A percentile compares a stretch with the other conserved stretches of the same genome.
Conservation (phyloP, 1,284 basidiomycete genomes). For the Pterulicium gracile region DNA sequence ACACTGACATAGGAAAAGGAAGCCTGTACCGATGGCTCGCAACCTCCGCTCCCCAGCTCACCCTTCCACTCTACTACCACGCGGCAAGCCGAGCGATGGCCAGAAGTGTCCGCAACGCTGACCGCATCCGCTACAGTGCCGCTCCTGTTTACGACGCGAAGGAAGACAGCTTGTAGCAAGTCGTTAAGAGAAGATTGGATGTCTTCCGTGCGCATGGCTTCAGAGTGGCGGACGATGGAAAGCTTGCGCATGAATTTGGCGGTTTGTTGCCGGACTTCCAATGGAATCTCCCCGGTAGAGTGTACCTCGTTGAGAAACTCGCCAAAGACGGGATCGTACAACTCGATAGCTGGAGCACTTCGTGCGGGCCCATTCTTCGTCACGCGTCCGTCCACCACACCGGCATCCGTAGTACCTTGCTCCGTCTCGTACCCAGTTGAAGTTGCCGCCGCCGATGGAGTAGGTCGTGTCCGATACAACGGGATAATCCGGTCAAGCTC, state of each 20-base stretch:
- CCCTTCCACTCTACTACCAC: constrained; percentile 6
- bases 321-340: constrained; percentile 9
- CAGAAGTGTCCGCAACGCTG: background rate
- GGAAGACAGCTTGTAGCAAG: too few relatives aligned
- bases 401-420: too few relatives aligned
- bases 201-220: background rate
- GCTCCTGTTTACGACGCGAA: too few relatives aligned
- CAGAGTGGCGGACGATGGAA: constrained; percentile 5
- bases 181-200: too few relatives aligned
- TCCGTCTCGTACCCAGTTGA: too few relatives aligned
- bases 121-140: too few relatives aligned
- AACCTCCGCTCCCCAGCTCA: constrained; percentile 7
- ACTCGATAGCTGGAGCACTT: constrained; percentile 8
- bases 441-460: too few relatives aligned
- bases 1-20: constrained; percentile 3
- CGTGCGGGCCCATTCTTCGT: too few relatives aligned
- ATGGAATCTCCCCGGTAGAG: constrained; percentile 2
- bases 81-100: too few relatives aligned
- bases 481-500: too few relatives aligned
- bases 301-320: constrained; percentile 6
- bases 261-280: background rate
- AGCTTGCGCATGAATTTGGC: constrained; percentile 6
- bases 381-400: too few relatives aligned
- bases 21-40: constrained; percentile 6
- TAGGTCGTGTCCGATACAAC: too few relatives aligned